phyloP scores from a whole-genome alignment of 2,329 filamentous ascomycete species.

The Emericellopsis atlantica region DNA sequence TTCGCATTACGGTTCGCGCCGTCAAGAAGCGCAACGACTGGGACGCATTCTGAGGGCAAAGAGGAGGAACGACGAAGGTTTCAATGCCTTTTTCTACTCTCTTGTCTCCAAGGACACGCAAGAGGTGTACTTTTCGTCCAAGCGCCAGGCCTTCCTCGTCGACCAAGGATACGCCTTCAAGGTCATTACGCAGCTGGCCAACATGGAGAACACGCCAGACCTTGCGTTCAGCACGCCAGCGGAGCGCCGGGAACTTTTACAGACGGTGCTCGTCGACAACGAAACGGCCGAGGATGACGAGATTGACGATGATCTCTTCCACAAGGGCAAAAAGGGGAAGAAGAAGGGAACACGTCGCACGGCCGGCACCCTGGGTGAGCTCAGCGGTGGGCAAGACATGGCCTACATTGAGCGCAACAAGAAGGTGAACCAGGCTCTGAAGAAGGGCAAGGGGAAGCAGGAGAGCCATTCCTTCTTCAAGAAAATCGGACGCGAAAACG shows the following conservation, averaged over 20 bases:
- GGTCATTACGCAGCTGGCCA: slow-evolving; percentile 89
- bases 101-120: slow-evolving; percentile 94
- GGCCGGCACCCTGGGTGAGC: slow-evolving; percentile 72
- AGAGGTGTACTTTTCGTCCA: slow-evolving; percentile 96
- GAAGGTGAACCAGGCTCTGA: slow-evolving; percentile 40
- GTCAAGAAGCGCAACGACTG: slow-evolving; percentile 84
- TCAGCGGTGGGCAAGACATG: slow-evolving; percentile 92
- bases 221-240: slow-evolving; percentile 68
- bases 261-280: slow-evolving; percentile 80
- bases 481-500: slow-evolving; percentile 28
- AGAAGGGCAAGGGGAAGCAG: slow-evolving; percentile 23
- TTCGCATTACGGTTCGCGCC: slow-evolving; percentile 84
- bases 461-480: slow-evolving; percentile 27
- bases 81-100: slow-evolving; percentile 98
- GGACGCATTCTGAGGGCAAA: slow-evolving; percentile 92
- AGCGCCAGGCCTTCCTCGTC: slow-evolving; percentile 90
- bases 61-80: slow-evolving; percentile 90
- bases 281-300: slow-evolving; percentile 64
- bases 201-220: slow-evolving; percentile 72
- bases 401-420: slow-evolving; percentile 83
- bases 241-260: slow-evolving; percentile 75
- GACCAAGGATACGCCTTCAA: slow-evolving; percentile 99
- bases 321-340: slow-evolving; percentile 30
- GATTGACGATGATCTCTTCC: slow-evolving; percentile 32
- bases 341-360: slow-evolving; percentile 59